Conservation (phyloP, 805 yeast species). For the Tanozyma kutaoensis region DNA sequence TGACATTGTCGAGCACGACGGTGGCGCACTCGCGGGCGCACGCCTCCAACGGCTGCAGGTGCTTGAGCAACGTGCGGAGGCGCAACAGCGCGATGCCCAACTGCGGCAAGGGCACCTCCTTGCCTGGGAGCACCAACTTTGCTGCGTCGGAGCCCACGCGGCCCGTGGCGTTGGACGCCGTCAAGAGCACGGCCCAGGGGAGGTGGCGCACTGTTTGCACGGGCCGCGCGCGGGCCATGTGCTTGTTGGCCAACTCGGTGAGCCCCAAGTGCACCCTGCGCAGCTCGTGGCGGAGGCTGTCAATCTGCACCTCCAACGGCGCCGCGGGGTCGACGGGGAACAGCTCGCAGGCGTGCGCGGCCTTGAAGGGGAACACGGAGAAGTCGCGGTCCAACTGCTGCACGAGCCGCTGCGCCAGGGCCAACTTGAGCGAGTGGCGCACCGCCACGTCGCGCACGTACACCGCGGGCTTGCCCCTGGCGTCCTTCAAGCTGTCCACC, state of each 20-base stretch:
- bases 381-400: conserved; percentile 55
- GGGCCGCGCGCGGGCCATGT: conserved; percentile 62
- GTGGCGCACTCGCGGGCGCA: conserved; percentile 77
- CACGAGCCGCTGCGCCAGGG: conserved; percentile 58
- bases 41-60: conserved; percentile 26
- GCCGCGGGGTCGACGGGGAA: conserved; percentile 41
- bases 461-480: conserved; percentile 45
- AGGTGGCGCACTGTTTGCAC: conserved; percentile 60
- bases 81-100: conserved; percentile 60
- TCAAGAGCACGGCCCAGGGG: conserved; percentile 54
- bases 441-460: conserved; percentile 83
- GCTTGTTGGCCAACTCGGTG: conserved; percentile 68
- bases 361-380: conserved; percentile 88
- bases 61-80: conserved; percentile 46
- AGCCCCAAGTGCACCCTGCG: conserved; percentile 62
- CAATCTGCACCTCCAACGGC: conserved; percentile 25
- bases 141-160: conserved; percentile 52
- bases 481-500: conserved; percentile 34
- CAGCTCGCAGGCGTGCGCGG: conserved; percentile 50
- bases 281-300: conserved; percentile 33
- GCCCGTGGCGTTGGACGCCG: conserved; percentile 55
- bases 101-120: conserved; percentile 65
- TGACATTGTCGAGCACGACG: conserved; percentile 38
- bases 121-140: conserved; percentile 56
- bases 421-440: conserved; percentile 61